Evolutionary conservation across 306 rosid species (phyloP), one percentile per base, ranked within the genome.

Genomic region (Urtica urens): DNA sequence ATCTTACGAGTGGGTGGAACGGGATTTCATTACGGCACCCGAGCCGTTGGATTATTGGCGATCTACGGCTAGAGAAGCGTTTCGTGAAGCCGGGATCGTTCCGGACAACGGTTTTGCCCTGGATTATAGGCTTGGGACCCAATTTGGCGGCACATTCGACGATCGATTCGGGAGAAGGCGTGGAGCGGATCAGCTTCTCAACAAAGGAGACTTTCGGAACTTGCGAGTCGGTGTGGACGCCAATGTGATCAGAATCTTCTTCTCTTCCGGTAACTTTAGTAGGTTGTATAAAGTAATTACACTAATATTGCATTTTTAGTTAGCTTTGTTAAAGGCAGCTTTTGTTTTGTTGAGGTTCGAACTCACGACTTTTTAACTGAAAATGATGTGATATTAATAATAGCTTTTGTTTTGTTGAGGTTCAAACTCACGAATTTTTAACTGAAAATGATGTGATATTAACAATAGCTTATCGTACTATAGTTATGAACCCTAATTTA

Each of bases 101-200:
- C 47, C 53, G 7, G 44, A 62, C 13, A 52, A 62, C 12, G 64
- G 56, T 2, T 50, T 55, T 26, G 34, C 16, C 18, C 23, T 55
- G 33, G 11, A 42, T 3, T 59, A 68, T 23, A 0, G n/a, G 3
- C 53, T n/a, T 0, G 64, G 68, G 20, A 43, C 68, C 0, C 54
- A 33, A 38, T 27, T 23, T 10, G 23, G 35, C 0, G 63, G 54
- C 12, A 54, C 73, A 3, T 41, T 15, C 2, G 60, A 60, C 18
- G 68, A 67, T 22, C 2, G 11, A 13, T 21, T 0, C 0, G 68
- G 63, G 9, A 45, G 9, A 10, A 40, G 73, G 22, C 67, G 49
- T 21, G 74, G 74, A 30, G 53, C 74, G 39, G 71, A 46, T 19
- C 63, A 70, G 35, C 47, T 70, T 14, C 51, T 70, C 0, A 63